Evolutionary conservation across 768 basidiomycete species (phyloP).

Genomic region (Leccinum barrowsii): DNA sequence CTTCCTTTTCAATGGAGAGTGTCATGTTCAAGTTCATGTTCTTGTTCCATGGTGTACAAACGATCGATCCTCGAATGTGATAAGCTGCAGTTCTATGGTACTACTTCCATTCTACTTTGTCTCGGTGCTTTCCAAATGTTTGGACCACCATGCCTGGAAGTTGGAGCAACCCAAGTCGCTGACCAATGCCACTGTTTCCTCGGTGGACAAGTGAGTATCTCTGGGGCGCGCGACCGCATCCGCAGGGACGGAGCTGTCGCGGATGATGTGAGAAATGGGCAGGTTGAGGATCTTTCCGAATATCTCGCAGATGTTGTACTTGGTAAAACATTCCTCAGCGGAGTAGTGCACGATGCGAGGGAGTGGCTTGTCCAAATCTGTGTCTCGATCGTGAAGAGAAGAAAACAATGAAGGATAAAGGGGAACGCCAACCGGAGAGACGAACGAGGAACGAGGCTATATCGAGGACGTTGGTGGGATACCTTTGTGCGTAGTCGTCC

Average conservation of each 20-base stretch:
- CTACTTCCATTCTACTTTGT: constrained; percentile 8
- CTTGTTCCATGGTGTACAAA: constrained; percentile 7
- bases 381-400: background rate
- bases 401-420: background rate
- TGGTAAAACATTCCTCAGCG: constrained; percentile 77
- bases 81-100: background rate
- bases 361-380: constrained; percentile 33
- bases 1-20: background rate
- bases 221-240: constrained; percentile 74
- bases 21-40: background rate
- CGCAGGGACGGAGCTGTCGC: constrained; percentile 63
- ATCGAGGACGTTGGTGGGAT: constrained; percentile 88
- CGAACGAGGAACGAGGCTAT: constrained; percentile 83
- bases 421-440: constrained; percentile 51
- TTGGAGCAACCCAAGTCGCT: constrained; percentile 57
- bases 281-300: constrained; percentile 69
- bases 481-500: constrained; percentile 93
- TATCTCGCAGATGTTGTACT: constrained; percentile 87
- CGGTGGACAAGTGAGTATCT: constrained; percentile 76
- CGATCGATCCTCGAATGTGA: background rate
- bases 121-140: constrained; percentile 34
- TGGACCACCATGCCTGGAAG: constrained; percentile 87
- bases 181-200: constrained; percentile 67
- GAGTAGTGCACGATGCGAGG: constrained; percentile 81
- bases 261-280: constrained; percentile 70